phyloP scores from a whole-genome alignment of 2,329 filamentous ascomycete genomes.

The Cercospora citrullina region DNA sequence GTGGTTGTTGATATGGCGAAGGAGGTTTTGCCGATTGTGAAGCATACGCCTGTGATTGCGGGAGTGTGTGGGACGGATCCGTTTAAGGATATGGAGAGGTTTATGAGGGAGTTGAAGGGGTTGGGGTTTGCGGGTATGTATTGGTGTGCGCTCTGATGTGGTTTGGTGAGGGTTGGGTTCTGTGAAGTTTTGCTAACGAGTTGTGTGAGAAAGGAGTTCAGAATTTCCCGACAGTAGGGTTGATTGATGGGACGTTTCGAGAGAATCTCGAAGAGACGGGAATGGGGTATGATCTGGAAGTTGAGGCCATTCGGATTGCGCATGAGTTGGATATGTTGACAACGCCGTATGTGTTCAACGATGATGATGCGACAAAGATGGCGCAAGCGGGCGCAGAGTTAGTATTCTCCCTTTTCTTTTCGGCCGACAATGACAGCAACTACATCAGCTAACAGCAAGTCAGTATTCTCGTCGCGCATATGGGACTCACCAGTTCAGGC shows the following conservation, averaged over 20 bases:
- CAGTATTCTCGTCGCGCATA: slow-evolving; percentile 63
- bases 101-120: slow-evolving; percentile 60
- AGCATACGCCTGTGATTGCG: slow-evolving; percentile 65
- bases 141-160: background rate
- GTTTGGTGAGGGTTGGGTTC: background rate
- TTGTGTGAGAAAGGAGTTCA: slow-evolving; percentile 43
- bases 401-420: slow-evolving; percentile 67
- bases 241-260: slow-evolving; percentile 68
- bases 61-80: slow-evolving; percentile 72
- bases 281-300: slow-evolving; percentile 67
- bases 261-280: slow-evolving; percentile 69
- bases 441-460: slow-evolving; percentile 44
- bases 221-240: slow-evolving; percentile 71
- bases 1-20: slow-evolving; percentile 69
- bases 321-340: slow-evolving; percentile 62
- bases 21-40: slow-evolving; percentile 66
- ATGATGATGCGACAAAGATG: slow-evolving; percentile 63
- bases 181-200: background rate
- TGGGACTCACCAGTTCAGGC: slow-evolving; percentile 66
- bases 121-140: slow-evolving; percentile 59
- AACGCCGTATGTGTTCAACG: slow-evolving; percentile 68
- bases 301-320: slow-evolving; percentile 65
- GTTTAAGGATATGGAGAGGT: slow-evolving; percentile 62
- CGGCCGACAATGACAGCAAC: slow-evolving; percentile 47
- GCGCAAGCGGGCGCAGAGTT: slow-evolving; percentile 65